Evolutionary conservation across 1,284 basidiomycete species (phyloP).

Genomic region (Trichosporon ovoides): DNA sequence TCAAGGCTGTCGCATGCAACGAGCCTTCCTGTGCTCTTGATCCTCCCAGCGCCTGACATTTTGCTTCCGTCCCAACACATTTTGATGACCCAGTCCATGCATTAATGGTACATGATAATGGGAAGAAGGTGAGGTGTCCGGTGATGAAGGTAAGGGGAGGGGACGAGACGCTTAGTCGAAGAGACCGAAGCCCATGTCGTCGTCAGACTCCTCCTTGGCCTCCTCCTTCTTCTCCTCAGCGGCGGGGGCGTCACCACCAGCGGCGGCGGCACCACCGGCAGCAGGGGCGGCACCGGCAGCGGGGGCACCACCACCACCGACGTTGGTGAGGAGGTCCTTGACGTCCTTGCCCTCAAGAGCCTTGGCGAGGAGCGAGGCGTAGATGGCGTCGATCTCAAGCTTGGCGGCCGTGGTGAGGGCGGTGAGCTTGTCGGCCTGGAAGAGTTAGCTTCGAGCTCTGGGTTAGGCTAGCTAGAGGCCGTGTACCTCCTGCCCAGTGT

Average conservation of each 20-base stretch:
- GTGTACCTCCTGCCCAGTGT: no score
- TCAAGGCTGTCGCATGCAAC: no score
- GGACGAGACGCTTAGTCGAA: slow-evolving; percentile 60
- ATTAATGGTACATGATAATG: slow-evolving; percentile 6
- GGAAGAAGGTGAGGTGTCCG: slow-evolving; percentile 2
- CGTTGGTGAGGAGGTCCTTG: slow-evolving; percentile 88
- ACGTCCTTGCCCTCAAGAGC: slow-evolving; percentile 97
- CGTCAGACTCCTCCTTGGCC: slow-evolving; percentile 69
- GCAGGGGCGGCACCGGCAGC: slow-evolving; percentile 59
- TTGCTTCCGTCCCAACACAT: background rate
- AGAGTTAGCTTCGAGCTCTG: background rate
- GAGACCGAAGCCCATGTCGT: slow-evolving; percentile 87
- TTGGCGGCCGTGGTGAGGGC: slow-evolving; percentile 75
- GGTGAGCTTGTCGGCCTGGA: slow-evolving; percentile 84
- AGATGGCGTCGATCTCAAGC: slow-evolving; percentile 91
- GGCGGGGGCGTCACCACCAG: slow-evolving; percentile 59
- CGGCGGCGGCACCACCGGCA: slow-evolving; percentile 54
- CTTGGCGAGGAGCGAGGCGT: slow-evolving; percentile 93
- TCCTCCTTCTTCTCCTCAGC: slow-evolving; percentile 79
- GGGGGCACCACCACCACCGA: slow-evolving; percentile 76
- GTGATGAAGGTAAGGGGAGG: background rate
- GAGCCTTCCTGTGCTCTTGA: no score
- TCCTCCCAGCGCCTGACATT: no score
- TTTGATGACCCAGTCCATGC: slow-evolving; percentile 4
- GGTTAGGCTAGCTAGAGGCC: background rate